A percentile compares a stretch with the other conserved stretches of the same genome.
phyloP scores from a whole-genome alignment of 2,329 filamentous ascomycete genomes.

The Ophiocordyceps camponoti-saundersi region DNA sequence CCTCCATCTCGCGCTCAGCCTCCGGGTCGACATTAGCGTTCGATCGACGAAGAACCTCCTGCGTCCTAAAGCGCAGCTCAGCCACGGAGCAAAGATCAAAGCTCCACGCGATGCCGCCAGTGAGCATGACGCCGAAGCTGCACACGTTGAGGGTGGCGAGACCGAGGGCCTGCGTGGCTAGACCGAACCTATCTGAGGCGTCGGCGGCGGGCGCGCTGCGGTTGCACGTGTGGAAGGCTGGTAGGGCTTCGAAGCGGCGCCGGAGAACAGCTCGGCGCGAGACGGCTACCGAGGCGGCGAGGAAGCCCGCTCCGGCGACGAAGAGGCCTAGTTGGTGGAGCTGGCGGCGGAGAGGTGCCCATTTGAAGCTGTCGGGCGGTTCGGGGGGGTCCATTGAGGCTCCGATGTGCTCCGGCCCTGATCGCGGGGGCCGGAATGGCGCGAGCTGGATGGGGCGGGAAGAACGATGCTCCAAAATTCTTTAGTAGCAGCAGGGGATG shows the following conservation, averaged over 20 bases:
- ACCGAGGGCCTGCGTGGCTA: constrained; percentile 70
- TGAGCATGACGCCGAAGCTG: constrained; percentile 56
- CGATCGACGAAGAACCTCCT: constrained; percentile 19
- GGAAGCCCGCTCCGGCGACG: constrained; percentile 58
- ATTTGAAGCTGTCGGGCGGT: constrained; percentile 5
- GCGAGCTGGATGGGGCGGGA: neutral
- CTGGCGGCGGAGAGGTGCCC: neutral
- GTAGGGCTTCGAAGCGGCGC: constrained; percentile 42
- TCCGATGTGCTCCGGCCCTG: neutral
- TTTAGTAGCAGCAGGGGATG: too few species aligned
- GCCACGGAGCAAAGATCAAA: constrained; percentile 58
- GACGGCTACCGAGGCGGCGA: constrained; percentile 52
- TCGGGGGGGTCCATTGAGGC: neutral
- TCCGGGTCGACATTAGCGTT: constrained; percentile 17
- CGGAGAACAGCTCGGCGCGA: constrained; percentile 53
- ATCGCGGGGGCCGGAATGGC: neutral
- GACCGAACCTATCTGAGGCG: constrained; percentile 23
- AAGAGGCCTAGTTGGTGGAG: constrained; percentile 49
- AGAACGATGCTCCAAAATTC: neutral
- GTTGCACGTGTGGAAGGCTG: constrained; percentile 55
- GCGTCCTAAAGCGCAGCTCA: constrained; percentile 41
- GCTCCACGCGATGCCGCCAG: constrained; percentile 58
- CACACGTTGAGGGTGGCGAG: constrained; percentile 76
- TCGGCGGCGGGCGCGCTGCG: constrained; percentile 14
- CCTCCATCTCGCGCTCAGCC: constrained; percentile 43